phyloP scores from a whole-genome alignment of 1,284 basidiomycete genomes.

The Pulchroboletus neoregius region DNA sequence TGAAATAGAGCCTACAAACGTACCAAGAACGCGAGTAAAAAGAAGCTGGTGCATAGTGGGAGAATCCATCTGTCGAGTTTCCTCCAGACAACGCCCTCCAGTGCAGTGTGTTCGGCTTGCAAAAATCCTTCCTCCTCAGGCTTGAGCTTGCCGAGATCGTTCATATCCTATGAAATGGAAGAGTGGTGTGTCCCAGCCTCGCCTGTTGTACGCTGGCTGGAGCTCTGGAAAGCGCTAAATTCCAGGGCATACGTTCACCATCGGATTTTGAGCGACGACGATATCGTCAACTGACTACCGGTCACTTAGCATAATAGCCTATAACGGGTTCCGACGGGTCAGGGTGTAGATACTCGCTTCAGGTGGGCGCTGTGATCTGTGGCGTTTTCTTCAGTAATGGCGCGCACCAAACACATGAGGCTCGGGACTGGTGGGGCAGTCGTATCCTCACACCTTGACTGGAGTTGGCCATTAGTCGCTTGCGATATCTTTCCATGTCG shows the following conservation, averaged over 20 bases:
- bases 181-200: neutral
- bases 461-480: no score
- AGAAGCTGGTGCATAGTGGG: constrained; percentile 49
- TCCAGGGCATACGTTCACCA: neutral
- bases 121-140: constrained; percentile 10
- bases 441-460: no score
- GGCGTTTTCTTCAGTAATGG: no score
- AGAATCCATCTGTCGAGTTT: constrained; percentile 48
- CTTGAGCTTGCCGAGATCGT: constrained; percentile 4
- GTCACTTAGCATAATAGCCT: neutral
- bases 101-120: constrained; percentile 2
- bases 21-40: constrained; percentile 47
- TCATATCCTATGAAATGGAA: neutral
- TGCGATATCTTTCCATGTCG: no score
- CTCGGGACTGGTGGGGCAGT: no score
- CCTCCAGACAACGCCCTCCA: constrained; percentile 42
- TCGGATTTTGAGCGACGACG: neutral
- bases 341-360: no score
- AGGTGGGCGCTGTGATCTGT: neutral
- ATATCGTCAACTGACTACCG: neutral
- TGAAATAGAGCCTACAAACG: constrained; percentile 15
- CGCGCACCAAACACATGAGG: no score
- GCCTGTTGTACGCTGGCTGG: constrained; percentile 1
- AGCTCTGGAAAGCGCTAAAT: neutral
- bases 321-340: neutral